phyloP scores from a whole-genome alignment of 2,329 filamentous ascomycete species.

The Trichophyton benhamiae region DNA sequence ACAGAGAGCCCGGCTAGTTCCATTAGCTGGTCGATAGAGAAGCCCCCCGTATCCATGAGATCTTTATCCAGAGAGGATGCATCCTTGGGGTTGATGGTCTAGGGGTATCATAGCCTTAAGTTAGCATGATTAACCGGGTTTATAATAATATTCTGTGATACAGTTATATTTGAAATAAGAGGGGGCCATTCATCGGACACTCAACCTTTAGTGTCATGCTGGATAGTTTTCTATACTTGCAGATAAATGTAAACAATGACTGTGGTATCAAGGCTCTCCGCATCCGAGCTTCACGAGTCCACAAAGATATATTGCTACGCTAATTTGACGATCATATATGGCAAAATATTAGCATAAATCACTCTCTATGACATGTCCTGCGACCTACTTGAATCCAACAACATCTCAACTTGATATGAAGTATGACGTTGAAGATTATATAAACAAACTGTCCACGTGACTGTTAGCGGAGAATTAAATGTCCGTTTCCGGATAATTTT shows the following conservation, averaged over 20 bases:
- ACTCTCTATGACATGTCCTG: background rate
- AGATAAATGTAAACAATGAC: background rate
- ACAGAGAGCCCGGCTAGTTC: conserved; percentile 88
- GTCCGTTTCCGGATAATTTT: background rate
- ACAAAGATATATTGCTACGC: too few relatives aligned
- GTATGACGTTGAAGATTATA: background rate
- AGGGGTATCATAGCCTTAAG: background rate
- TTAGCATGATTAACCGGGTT: background rate
- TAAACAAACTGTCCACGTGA: background rate
- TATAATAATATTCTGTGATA: background rate
- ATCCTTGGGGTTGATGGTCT: conserved; percentile 80
- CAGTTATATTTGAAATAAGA: background rate
- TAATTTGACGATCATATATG: background rate
- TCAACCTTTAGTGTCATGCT: conserved; percentile 13
- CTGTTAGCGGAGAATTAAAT: background rate
- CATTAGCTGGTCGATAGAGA: conserved; percentile 95
- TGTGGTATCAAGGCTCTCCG: background rate
- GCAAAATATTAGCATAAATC: background rate
- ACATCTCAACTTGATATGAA: background rate
- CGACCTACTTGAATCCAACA: too few relatives aligned
- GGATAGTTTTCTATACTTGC: conserved; percentile 10
- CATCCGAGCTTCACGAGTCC: background rate
- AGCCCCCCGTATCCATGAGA: conserved; percentile 75
- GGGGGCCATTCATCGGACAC: background rate
- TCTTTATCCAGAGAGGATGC: conserved; percentile 84